Percentiles rank a stretch among this genome's conserved stretches.
Evolutionary conservation across 2,329 filamentous ascomycete genomes (phyloP).

Genomic region (Chaetomiaceae sp.): DNA sequence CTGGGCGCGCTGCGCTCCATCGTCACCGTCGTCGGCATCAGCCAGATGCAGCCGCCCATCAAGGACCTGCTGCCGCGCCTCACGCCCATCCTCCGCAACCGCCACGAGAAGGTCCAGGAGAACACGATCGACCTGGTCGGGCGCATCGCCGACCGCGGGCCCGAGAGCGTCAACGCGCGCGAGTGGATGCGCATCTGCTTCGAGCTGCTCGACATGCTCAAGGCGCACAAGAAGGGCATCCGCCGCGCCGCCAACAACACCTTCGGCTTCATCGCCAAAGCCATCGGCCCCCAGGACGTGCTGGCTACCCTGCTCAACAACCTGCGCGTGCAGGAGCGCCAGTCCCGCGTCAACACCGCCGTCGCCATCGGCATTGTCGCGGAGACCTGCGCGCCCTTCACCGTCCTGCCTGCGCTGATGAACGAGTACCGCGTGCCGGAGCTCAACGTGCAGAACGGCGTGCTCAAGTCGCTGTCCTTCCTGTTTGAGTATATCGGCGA

Average conservation of each 20-base stretch:
- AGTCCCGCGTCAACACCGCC: constrained; percentile 96
- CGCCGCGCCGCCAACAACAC: constrained; percentile 98
- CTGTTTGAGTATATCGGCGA: constrained; percentile 99
- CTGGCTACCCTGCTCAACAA: constrained; percentile 95
- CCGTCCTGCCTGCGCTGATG: constrained; percentile 96
- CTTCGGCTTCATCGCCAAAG: constrained; percentile 98
- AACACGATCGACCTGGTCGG: constrained; percentile 98
- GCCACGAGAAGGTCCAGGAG: constrained; percentile 98
- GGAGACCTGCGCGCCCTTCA: constrained; percentile 97
- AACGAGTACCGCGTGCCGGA: constrained; percentile 98
- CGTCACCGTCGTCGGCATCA: constrained; percentile 95
- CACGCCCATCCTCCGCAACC: constrained; percentile 95
- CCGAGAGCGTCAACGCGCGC: constrained; percentile 90
- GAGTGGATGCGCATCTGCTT: constrained; percentile 99
- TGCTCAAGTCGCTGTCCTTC: constrained; percentile 94
- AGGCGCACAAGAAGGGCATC: constrained; percentile 99
- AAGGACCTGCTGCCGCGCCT: constrained; percentile 90
- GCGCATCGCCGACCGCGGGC: constrained; percentile 93
- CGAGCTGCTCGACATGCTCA: constrained; percentile 97
- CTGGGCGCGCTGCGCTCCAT: constrained; percentile 91
- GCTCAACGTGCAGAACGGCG: constrained; percentile 97
- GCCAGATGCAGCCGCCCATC: constrained; percentile 97
- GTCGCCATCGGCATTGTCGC: constrained; percentile 98
- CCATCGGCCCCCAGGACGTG: constrained; percentile 96
- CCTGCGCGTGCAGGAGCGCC: constrained; percentile 90